A percentile compares a stretch with the other conserved stretches of the same genome.
Evolutionary conservation across 73 alveolate genomes (phyloP).

Genomic region (Tetrahymena borealis): DNA sequence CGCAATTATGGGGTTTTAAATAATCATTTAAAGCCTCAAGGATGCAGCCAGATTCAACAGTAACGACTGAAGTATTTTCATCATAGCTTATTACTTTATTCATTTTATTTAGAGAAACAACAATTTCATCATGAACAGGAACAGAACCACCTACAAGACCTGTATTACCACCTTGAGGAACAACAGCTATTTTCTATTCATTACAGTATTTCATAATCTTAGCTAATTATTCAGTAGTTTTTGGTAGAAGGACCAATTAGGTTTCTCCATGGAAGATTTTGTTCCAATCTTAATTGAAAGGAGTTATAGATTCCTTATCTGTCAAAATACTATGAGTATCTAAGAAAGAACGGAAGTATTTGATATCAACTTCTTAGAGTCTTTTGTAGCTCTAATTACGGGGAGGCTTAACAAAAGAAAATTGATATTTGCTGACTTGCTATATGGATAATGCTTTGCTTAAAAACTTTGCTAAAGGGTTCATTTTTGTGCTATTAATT

Average conservation of each 20-base stretch:
- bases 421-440: neutral
- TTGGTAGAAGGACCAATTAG: slow-evolving; percentile 64
- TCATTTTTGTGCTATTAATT: neutral
- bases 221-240: slow-evolving; percentile 49
- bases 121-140: slow-evolving; percentile 74
- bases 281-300: slow-evolving; percentile 67
- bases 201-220: slow-evolving; percentile 57
- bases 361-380: neutral
- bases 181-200: slow-evolving; percentile 57
- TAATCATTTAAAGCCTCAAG: slow-evolving; percentile 50
- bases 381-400: neutral
- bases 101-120: slow-evolving; percentile 53
- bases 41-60: slow-evolving; percentile 72
- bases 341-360: neutral
- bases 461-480: neutral
- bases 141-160: slow-evolving; percentile 81
- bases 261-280: slow-evolving; percentile 52
- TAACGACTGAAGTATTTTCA: slow-evolving; percentile 48
- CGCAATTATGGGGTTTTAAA: slow-evolving; percentile 22
- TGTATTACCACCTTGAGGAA: slow-evolving; percentile 89
- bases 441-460: neutral
- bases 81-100: slow-evolving; percentile 63
- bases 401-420: neutral
- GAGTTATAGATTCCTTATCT: neutral
- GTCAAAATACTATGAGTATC: neutral